These are phyloP conservation scores for Tylopilus intermedius DNA, from an alignment of 768 basidiomycete genomes.

Conservation along the genomic window DNA sequence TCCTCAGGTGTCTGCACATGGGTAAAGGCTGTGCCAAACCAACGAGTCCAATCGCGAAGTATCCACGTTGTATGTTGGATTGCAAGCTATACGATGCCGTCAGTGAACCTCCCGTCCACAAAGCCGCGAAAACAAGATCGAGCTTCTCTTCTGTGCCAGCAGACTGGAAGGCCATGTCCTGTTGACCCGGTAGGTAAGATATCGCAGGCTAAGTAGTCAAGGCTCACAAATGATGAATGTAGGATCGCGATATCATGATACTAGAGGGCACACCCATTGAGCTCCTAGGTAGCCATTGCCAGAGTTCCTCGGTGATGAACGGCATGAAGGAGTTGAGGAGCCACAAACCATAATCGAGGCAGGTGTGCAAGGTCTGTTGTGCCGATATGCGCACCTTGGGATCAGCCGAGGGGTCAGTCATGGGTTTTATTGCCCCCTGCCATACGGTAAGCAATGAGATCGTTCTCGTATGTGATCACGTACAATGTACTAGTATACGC, in stretches of 20 bases:
- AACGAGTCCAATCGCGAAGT: background rate
- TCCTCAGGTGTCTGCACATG: slow-evolving; percentile 62
- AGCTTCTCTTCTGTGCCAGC: slow-evolving; percentile 78
- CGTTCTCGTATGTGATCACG: slow-evolving; percentile 25
- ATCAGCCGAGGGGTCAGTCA: slow-evolving; percentile 78
- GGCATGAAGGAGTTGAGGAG: slow-evolving; percentile 99
- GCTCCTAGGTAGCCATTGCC: slow-evolving; percentile 90
- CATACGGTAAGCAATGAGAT: slow-evolving; percentile 3
- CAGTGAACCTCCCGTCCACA: slow-evolving; percentile 48
- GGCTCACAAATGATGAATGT: slow-evolving; percentile 54
- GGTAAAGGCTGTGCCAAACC: slow-evolving; percentile 53
- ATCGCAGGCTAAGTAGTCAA: background rate
- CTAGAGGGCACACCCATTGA: slow-evolving; percentile 77
- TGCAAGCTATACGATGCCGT: slow-evolving; percentile 86
- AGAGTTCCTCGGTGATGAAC: slow-evolving; percentile 96
- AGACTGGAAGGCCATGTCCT: slow-evolving; percentile 62
- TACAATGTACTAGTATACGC: slow-evolving; percentile 97
- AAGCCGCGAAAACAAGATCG: slow-evolving; percentile 74
- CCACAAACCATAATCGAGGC: slow-evolving; percentile 84
- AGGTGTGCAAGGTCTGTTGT: slow-evolving; percentile 93
- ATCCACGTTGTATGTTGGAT: slow-evolving; percentile 49
- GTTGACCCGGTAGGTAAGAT: background rate
- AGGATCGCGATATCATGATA: slow-evolving; percentile 88
- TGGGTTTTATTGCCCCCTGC: slow-evolving; percentile 97
- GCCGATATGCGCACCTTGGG: slow-evolving; percentile 67